Evolutionary conservation across 2,329 filamentous ascomycete genomes (phyloP).

Genomic region (Rhytidhysteron rufulum): DNA sequence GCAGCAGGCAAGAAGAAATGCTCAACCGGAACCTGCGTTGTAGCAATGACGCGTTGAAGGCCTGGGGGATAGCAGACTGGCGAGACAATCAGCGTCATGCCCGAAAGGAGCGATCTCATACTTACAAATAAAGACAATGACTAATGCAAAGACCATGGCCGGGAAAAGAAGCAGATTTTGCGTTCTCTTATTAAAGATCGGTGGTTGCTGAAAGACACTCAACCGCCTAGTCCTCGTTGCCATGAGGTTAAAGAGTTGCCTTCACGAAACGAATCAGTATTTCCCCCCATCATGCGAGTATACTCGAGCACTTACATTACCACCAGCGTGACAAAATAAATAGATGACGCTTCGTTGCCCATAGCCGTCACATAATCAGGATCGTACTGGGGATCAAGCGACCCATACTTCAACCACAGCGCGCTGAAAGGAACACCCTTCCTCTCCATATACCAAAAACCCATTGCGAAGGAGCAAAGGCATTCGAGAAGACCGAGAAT

Average conservation of each 20-base stretch:
- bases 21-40: slow-evolving; percentile 62
- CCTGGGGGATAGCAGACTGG: slow-evolving; percentile 57
- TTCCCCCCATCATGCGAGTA: no score
- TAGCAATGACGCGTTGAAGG: slow-evolving; percentile 59
- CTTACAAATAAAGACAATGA: slow-evolving; percentile 60
- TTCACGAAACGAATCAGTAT: slow-evolving; percentile 12
- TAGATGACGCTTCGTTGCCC: slow-evolving; percentile 63
- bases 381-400: slow-evolving; percentile 21
- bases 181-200: slow-evolving; percentile 59
- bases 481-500: slow-evolving; percentile 58
- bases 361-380: slow-evolving; percentile 37
- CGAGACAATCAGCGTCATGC: not conserved
- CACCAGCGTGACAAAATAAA: slow-evolving; percentile 78
- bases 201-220: slow-evolving; percentile 68
- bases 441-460: slow-evolving; percentile 43
- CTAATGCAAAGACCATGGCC: slow-evolving; percentile 64
- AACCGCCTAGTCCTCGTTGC: slow-evolving; percentile 59
- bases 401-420: slow-evolving; percentile 55
- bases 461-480: slow-evolving; percentile 42
- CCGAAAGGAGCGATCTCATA: slow-evolving; percentile 1
- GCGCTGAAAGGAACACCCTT: slow-evolving; percentile 63
- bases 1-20: slow-evolving; percentile 74
- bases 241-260: slow-evolving; percentile 73
- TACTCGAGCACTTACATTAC: slow-evolving; percentile 74
- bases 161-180: slow-evolving; percentile 68